Conservation (phyloP, 2,329 filamentous ascomycete species). For the Ophiostoma piceae region DNA sequence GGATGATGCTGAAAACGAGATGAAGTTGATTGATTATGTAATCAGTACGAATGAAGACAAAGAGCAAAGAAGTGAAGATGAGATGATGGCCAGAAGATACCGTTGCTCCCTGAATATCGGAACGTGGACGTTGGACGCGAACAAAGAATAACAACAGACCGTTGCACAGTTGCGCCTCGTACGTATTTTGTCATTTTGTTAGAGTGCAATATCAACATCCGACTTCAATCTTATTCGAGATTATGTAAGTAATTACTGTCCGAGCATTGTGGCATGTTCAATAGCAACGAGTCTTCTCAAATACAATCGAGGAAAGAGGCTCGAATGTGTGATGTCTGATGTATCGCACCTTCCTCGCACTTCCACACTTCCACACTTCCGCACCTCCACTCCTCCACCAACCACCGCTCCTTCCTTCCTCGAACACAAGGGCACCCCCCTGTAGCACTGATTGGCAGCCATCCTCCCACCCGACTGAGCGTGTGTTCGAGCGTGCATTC, state of each 20-base stretch:
- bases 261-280: too few relatives aligned
- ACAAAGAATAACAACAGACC: too few relatives aligned
- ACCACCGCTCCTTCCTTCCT: background rate
- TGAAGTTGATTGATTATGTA: background rate
- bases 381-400: background rate
- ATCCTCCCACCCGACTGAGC: background rate
- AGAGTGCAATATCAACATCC: too few relatives aligned
- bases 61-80: too few relatives aligned
- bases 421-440: constrained; percentile 5
- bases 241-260: background rate
- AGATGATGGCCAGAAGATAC: too few relatives aligned
- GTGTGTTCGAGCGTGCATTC: too few relatives aligned
- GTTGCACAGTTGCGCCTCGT: too few relatives aligned
- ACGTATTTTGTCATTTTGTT: too few relatives aligned
- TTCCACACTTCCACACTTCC: too few relatives aligned
- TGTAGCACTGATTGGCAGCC: background rate
- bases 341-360: background rate
- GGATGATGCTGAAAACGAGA: background rate
- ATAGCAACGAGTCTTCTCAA: background rate
- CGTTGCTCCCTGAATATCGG: too few relatives aligned
- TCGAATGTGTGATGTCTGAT: background rate
- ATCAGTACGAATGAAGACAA: background rate
- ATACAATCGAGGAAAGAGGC: background rate
- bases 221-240: too few relatives aligned
- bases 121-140: too few relatives aligned